Evolutionary conservation across 331 rosid genomes (phyloP), one percentile per base, ranked within the genome.

Genomic region (Pyrus hybrid): DNA sequence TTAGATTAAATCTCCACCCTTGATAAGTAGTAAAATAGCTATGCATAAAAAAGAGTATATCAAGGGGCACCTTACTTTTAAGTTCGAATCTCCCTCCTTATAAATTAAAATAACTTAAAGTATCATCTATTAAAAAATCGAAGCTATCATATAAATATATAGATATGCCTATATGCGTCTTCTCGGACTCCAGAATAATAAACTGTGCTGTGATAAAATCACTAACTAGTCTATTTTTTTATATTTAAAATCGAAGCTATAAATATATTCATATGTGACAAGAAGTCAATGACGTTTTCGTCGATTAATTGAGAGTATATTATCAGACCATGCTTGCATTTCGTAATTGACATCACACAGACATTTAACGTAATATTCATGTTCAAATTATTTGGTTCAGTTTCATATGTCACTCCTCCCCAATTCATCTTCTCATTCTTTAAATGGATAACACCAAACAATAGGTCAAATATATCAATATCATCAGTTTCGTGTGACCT

Each of bases 141-240:
- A 35, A 35, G 43, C 43, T 35, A 35, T n/a, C n/a, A n/a, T n/a
- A n/a, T 0, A 35, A 35, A 35, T 35, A 35, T 35, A 8, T 35
- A 35, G 0, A 35, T 35, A 35, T 35, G 3, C 13, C 0, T 35
- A 35, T 35, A 35, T 35, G 12, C 43, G 43, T 35, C 12, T 35
- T 35, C 43, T 35, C 0, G 0, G 1, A 9, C 43, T 7, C 12
- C 1, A 35, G 0, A 35, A 35, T 0, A 1, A 35, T 35, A 35
- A 35, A 35, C 0, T 35, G 1, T n/a, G n/a, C 0, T 0, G 4
- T 35, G 12, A 35, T 1, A 35, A 26, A 35, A 35, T 0, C 0
- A 35, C 4, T 0, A 35, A 9, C 4, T 9, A 0, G 0, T 35
- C 43, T 35, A 8, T n/a, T 35, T 9, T 8, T 35, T 35, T 35